Conservation (phyloP, 139 green algal genomes). For the Desmodesmus armatus region DNA sequence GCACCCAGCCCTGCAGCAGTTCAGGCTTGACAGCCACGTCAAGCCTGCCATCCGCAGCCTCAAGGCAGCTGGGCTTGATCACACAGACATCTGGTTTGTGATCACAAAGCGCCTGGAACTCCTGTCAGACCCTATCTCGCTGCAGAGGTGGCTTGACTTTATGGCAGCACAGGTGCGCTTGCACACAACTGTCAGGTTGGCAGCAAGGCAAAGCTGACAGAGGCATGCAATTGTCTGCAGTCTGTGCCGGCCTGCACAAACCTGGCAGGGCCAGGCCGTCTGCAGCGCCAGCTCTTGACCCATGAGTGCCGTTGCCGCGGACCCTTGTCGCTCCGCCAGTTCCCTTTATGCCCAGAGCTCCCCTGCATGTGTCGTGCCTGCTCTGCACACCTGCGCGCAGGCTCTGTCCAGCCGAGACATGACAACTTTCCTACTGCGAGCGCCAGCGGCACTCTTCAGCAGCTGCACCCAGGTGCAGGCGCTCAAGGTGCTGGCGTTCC, state of each 20-base stretch:
- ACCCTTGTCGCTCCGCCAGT: too few relatives aligned
- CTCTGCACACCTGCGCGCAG: neutral
- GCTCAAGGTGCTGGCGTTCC: constrained; percentile 22
- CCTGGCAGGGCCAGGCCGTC: too few relatives aligned
- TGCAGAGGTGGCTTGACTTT: constrained; percentile 59
- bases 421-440: constrained; percentile 54
- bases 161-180: constrained; percentile 34
- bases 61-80: constrained; percentile 38
- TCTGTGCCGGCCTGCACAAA: too few relatives aligned
- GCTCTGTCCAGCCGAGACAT: neutral
- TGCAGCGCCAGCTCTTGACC: too few relatives aligned
- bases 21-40: constrained; percentile 25
- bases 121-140: constrained; percentile 29
- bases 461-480: constrained; percentile 51
- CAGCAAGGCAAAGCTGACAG: too few relatives aligned
- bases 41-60: constrained; percentile 44
- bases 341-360: too few relatives aligned
- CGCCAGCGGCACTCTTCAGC: constrained; percentile 25
- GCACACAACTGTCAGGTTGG: too few relatives aligned
- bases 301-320: too few relatives aligned
- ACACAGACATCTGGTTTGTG: constrained; percentile 56
- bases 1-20: neutral
- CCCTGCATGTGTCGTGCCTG: constrained; percentile 20
- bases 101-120: constrained; percentile 44
- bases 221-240: too few relatives aligned